These are phyloP conservation scores for Diaporthe sp. DNA, from an alignment of 2,329 filamentous ascomycete genomes.

Conservation along the genomic window DNA sequence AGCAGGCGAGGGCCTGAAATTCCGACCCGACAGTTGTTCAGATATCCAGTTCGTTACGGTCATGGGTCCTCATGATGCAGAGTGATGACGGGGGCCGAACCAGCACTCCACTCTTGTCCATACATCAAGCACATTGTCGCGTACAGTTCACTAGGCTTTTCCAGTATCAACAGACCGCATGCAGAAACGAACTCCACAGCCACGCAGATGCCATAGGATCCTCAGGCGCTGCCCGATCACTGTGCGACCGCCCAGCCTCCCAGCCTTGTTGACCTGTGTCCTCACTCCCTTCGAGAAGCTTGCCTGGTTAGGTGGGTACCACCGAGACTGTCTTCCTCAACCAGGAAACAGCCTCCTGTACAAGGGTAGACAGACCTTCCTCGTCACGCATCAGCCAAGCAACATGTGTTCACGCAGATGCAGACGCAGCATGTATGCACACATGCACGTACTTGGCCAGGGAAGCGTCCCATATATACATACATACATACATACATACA, in stretches of 20 bases:
- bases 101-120: neutral
- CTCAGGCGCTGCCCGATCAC: neutral
- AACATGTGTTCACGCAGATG: slow-evolving; percentile 21
- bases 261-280: neutral
- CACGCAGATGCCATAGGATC: neutral
- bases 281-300: neutral
- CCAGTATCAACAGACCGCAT: neutral
- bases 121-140: neutral
- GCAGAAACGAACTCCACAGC: neutral
- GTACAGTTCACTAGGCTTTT: neutral
- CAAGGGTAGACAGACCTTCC: neutral
- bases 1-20: neutral
- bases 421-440: slow-evolving; percentile 24
- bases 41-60: neutral
- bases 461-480: neutral
- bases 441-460: neutral
- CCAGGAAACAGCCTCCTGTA: neutral
- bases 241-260: neutral
- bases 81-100: neutral
- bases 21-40: neutral
- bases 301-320: neutral
- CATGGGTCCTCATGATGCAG: neutral
- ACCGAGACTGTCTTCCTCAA: neutral
- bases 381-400: neutral
- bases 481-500: neutral